A percentile compares a stretch with the other conserved stretches of the same genome.
Conservation (phyloP, 345 rosid species). For the Ceriops zippeliana region DNA sequence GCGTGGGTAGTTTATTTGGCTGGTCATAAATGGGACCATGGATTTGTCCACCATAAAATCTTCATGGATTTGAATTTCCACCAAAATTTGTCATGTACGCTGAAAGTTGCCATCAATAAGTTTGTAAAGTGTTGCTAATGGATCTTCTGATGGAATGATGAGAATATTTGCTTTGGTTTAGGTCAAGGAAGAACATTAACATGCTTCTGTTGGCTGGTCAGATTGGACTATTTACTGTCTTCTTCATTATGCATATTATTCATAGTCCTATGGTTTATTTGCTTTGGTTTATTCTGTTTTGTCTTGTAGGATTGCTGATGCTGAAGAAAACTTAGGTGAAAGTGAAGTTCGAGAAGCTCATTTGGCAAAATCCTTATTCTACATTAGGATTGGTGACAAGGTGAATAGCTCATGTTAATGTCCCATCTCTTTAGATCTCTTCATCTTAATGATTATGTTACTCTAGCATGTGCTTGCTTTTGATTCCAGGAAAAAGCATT, state of each 20-base stretch:
- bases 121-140: not conserved
- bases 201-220: not conserved
- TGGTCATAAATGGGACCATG: not conserved
- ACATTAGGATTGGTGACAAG: conserved; percentile 82
- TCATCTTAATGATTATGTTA: conserved; percentile 5
- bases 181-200: not conserved
- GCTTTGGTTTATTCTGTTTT: not conserved
- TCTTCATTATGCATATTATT: not conserved
- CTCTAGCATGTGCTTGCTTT: conserved; percentile 10
- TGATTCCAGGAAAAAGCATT: conserved; percentile 75
- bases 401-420: conserved; percentile 31
- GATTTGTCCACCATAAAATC: not conserved
- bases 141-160: conserved; percentile 7
- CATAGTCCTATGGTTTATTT: not conserved
- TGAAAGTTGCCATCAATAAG: not conserved
- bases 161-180: not conserved
- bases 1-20: not conserved
- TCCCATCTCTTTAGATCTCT: conserved; percentile 3
- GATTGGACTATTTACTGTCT: not conserved
- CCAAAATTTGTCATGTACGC: not conserved
- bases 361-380: conserved; percentile 88
- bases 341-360: conserved; percentile 99
- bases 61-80: not conserved
- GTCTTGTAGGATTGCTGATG: conserved; percentile 79
- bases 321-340: conserved; percentile 96